Percentiles rank a stretch among this genome's conserved stretches.
phyloP scores from a whole-genome alignment of 129 eudicot species.

The Helichrysum umbraculigerum region DNA sequence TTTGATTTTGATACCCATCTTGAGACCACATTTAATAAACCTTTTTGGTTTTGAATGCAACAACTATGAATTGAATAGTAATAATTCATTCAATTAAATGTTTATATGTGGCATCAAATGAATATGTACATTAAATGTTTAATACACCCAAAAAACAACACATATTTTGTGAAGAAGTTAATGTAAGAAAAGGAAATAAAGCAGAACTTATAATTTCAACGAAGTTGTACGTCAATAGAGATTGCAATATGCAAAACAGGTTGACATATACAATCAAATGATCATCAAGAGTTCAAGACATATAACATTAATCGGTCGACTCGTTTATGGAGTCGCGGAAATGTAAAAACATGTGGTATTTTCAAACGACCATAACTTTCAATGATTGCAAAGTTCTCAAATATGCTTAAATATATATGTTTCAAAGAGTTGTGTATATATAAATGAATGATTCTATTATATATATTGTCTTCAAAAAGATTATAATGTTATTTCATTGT shows the following conservation, averaged over 20 bases:
- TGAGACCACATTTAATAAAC: slow-evolving; percentile 27
- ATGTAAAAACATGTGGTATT: background rate
- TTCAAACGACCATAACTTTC: too few species aligned
- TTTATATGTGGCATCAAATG: background rate
- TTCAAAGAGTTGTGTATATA: too few species aligned
- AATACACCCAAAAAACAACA: background rate
- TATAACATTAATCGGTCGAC: background rate
- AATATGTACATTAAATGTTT: too few species aligned
- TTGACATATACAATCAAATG: too few species aligned
- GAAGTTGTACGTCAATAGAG: too few species aligned
- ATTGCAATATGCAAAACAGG: too few species aligned
- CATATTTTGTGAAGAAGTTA: background rate
- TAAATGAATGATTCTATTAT: too few species aligned
- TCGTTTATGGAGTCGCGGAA: background rate
- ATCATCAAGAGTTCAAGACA: background rate
- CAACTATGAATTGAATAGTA: background rate
- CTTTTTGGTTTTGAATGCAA: background rate
- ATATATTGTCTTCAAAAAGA: too few species aligned
- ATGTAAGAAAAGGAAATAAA: background rate
- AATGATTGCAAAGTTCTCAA: too few species aligned
- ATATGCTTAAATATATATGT: too few species aligned
- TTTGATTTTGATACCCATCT: slow-evolving; percentile 20
- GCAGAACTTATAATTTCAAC: background rate
- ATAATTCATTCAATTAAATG: background rate
- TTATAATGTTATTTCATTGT: too few species aligned